phyloP scores from a whole-genome alignment of 768 basidiomycete genomes.

The Hericium rajendrae region DNA sequence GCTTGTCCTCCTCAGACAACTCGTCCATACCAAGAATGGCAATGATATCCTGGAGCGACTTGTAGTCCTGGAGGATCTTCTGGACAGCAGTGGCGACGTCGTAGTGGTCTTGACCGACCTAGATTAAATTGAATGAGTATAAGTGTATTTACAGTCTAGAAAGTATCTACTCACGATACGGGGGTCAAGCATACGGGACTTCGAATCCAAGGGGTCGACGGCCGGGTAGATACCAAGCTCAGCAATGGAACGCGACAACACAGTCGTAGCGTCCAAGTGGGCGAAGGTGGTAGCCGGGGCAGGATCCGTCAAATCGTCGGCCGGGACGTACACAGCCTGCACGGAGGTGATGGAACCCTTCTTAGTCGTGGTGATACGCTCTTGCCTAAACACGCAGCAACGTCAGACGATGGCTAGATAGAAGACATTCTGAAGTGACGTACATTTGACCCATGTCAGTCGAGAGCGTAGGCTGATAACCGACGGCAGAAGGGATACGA shows the following conservation, averaged over 20 bases:
- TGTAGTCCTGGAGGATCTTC: conserved; percentile 96
- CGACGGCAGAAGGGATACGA: conserved; percentile 99
- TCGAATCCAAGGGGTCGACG: conserved; percentile 98
- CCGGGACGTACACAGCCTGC: conserved; percentile 99
- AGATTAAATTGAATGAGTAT: neutral
- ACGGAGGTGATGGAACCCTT: conserved; percentile 99
- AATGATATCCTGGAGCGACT: conserved; percentile 98
- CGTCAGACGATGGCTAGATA: conserved; percentile 4
- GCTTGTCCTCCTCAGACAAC: conserved; percentile 99
- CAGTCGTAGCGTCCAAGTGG: conserved; percentile 99
- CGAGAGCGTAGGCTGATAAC: conserved; percentile 99
- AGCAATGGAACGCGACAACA: conserved; percentile 97
- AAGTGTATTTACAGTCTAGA: neutral
- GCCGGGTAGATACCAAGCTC: conserved; percentile 99
- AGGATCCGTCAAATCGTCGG: conserved; percentile 99
- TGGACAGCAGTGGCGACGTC: conserved; percentile 92
- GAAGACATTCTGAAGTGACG: conserved; percentile 20
- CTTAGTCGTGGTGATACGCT: conserved; percentile 99
- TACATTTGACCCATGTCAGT: conserved; percentile 99
- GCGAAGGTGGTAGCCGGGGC: conserved; percentile 99
- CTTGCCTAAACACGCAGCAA: conserved; percentile 54
- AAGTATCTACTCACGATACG: conserved; percentile 68
- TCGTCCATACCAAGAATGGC: conserved; percentile 99
- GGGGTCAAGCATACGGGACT: conserved; percentile 99
- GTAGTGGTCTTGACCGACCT: conserved; percentile 90